These are phyloP conservation scores for Rhamnella rubrinervis DNA, from an alignment of 331 rosid species.

Conservation along the genomic window DNA sequence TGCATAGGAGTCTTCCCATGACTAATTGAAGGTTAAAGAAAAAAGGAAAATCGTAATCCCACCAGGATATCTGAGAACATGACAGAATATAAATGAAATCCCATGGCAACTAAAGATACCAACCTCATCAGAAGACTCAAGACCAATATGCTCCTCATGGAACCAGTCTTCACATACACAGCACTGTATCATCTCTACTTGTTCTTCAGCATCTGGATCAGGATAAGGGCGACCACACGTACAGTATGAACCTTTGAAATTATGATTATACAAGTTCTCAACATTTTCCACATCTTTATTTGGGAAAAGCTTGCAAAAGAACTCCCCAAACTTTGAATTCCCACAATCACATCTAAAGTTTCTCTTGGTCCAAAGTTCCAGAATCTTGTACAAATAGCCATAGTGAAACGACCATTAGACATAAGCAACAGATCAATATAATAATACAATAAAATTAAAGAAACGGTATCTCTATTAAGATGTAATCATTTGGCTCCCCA, in stretches of 20 bases:
- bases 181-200: constrained; percentile 95
- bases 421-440: constrained; percentile 6
- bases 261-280: constrained; percentile 78
- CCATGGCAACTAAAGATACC: constrained; percentile 19
- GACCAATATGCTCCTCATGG: constrained; percentile 95
- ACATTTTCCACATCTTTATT: constrained; percentile 75
- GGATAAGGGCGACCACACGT: constrained; percentile 94
- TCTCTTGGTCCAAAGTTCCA: constrained; percentile 97
- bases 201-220: constrained; percentile 91
- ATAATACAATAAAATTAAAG: constrained; percentile 2
- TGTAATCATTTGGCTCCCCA: not conserved
- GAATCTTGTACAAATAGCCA: constrained; percentile 55
- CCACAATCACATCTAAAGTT: constrained; percentile 97
- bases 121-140: constrained; percentile 82
- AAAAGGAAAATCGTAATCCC: constrained; percentile 4
- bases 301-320: constrained; percentile 76
- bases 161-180: constrained; percentile 98
- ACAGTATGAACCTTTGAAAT: constrained; percentile 90
- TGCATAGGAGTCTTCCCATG: not conserved
- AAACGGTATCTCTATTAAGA: constrained; percentile 1
- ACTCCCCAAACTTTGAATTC: constrained; percentile 89
- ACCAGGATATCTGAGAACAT: constrained; percentile 5
- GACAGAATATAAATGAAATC: not conserved
- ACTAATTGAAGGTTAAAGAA: not conserved
- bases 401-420: constrained; percentile 17